A percentile compares a stretch with the other conserved stretches of the same genome.
Evolutionary conservation across 1,284 basidiomycete species (phyloP).

Genomic region (Heterobasidion annosum): DNA sequence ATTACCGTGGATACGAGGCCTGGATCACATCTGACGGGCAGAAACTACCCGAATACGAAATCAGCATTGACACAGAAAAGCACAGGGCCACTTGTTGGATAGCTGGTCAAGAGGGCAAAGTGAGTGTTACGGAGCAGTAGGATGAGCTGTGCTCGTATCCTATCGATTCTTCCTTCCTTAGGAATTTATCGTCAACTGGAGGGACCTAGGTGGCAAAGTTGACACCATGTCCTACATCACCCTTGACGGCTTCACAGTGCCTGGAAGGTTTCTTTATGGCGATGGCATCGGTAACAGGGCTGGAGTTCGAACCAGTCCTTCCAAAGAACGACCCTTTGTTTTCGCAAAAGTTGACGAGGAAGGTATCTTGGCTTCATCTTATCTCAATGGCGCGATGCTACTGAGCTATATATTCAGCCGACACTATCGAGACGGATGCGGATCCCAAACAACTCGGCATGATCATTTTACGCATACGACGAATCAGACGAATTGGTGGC

Average conservation of each 20-base stretch:
- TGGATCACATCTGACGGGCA: constrained; percentile 48
- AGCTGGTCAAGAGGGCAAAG: constrained; percentile 46
- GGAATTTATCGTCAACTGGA: constrained; percentile 47
- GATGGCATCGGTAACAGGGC: constrained; percentile 32
- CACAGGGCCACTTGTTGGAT: constrained; percentile 56
- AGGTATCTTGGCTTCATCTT: constrained; percentile 3
- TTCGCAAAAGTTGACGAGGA: constrained; percentile 30
- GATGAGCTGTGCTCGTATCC: not conserved
- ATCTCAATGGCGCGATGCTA: no score
- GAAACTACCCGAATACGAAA: constrained; percentile 41
- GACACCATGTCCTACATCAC: constrained; percentile 42
- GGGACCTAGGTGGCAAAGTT: constrained; percentile 34
- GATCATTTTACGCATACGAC: constrained; percentile 42
- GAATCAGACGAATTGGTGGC: constrained; percentile 24
- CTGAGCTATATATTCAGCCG: not conserved
- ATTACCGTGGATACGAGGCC: constrained; percentile 51
- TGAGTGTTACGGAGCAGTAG: constrained; percentile 12
- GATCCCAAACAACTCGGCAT: constrained; percentile 30
- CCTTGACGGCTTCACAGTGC: constrained; percentile 43
- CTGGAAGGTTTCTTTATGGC: constrained; percentile 45
- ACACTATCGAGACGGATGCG: not conserved
- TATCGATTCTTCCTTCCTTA: constrained; percentile 13
- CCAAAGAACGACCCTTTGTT: constrained; percentile 40
- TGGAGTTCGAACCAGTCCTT: constrained; percentile 33
- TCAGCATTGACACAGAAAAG: constrained; percentile 29